Conservation (phyloP, 139 green algal genomes). For the Coccomyxa sp. region DNA sequence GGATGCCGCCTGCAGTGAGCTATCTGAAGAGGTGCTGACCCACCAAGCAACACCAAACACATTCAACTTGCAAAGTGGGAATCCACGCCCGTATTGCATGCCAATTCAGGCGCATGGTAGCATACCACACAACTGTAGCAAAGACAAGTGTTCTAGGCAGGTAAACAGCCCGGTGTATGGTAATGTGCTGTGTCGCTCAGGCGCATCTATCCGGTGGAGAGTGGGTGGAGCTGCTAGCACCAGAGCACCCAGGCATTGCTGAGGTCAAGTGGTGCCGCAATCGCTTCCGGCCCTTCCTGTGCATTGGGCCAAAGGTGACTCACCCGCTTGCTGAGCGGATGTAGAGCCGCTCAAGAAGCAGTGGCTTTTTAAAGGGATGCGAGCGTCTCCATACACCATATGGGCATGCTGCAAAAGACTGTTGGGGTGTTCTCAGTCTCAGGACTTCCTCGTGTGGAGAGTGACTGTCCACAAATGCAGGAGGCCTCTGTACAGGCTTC, state of each 20-base stretch:
- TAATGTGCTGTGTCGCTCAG: slow-evolving; percentile 14
- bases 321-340: no score
- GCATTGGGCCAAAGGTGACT: slow-evolving; percentile 48
- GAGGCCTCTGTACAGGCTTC: neutral
- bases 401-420: neutral
- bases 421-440: neutral
- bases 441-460: neutral
- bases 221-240: slow-evolving; percentile 54
- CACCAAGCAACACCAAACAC: no score
- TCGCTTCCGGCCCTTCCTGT: slow-evolving; percentile 72
- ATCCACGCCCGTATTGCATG: no score
- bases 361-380: neutral
- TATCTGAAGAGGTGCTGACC: slow-evolving; percentile 63
- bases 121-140: no score
- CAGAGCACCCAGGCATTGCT: slow-evolving; percentile 54
- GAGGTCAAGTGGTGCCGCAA: slow-evolving; percentile 88
- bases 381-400: neutral
- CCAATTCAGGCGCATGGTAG: no score
- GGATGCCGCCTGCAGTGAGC: slow-evolving; percentile 55
- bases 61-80: no score
- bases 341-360: no score
- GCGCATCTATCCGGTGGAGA: slow-evolving; percentile 67
- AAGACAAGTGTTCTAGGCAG: no score
- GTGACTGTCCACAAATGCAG: neutral
- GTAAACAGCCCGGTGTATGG: no score